Evolutionary conservation across 768 basidiomycete species (phyloP).

Genomic region (Leccinum rimulosum): DNA sequence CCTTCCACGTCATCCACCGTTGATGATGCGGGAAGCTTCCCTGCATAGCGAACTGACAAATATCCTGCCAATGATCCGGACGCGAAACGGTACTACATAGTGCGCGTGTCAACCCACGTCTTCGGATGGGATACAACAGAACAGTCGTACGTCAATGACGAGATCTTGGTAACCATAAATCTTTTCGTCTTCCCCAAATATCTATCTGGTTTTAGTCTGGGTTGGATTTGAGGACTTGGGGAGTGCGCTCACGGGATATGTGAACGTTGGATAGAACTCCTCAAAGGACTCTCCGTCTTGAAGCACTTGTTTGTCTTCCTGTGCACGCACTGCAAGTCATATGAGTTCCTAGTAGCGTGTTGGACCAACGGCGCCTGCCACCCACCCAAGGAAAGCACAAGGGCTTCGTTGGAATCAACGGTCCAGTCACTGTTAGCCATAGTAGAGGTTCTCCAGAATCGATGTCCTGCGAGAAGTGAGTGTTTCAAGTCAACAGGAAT

Average conservation of each 20-base stretch:
- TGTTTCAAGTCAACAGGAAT: background rate
- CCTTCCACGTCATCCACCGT: conserved; percentile 88
- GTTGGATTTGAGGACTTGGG: background rate
- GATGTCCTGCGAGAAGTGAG: background rate
- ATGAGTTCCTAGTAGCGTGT: conserved; percentile 4
- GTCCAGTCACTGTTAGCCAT: conserved; percentile 60
- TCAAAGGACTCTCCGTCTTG: conserved; percentile 57
- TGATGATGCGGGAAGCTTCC: conserved; percentile 59
- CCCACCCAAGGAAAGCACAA: conserved; percentile 72
- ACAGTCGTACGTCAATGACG: conserved; percentile 66
- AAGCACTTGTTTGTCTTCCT: conserved; percentile 58
- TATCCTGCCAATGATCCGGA: conserved; percentile 84
- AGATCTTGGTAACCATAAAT: conserved; percentile 92
- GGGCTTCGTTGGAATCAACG: conserved; percentile 71
- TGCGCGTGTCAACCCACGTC: conserved; percentile 1
- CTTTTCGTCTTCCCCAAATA: conserved; percentile 95
- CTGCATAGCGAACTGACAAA: conserved; percentile 64
- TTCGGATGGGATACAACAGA: background rate
- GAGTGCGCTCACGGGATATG: conserved; percentile 75
- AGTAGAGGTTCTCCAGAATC: background rate
- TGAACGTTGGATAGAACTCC: conserved; percentile 84
- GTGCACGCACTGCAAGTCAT: conserved; percentile 56
- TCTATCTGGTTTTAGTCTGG: conserved; percentile 42
- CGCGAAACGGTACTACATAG: conserved; percentile 69
- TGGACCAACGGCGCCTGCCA: background rate